A percentile compares a stretch with the other conserved stretches of the same genome.
Evolutionary conservation across 2,329 filamentous ascomycete species (phyloP).

Genomic region (Talaromyces funiculosus): DNA sequence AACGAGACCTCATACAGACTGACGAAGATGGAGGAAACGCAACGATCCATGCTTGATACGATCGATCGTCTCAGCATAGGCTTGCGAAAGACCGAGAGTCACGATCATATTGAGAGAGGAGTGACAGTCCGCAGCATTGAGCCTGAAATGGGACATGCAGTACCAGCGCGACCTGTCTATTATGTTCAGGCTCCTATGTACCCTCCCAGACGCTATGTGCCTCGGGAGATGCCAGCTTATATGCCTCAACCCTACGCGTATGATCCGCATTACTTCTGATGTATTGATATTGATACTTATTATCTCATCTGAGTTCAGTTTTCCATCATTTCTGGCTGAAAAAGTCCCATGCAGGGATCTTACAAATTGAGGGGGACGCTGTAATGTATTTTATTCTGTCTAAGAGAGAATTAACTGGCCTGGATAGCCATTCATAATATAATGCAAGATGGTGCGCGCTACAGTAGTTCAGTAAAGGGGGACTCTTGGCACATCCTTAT

Average conservation of each 20-base stretch:
- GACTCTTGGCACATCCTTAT: too few relatives aligned
- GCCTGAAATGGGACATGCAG: background rate
- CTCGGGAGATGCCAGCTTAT: constrained; percentile 14
- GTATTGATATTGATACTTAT: background rate
- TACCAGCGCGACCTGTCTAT: background rate
- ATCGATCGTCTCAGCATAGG: background rate
- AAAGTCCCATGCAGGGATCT: background rate
- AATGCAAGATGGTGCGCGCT: too few relatives aligned
- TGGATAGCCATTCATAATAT: too few relatives aligned
- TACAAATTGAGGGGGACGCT: too few relatives aligned
- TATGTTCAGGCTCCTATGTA: constrained; percentile 16
- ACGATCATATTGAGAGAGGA: background rate
- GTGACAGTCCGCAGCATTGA: background rate
- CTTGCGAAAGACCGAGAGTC: background rate
- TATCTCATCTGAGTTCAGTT: background rate
- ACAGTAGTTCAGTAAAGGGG: too few relatives aligned
- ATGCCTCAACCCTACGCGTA: constrained; percentile 3
- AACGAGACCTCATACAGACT: background rate
- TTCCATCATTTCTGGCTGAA: background rate
- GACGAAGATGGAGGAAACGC: background rate
- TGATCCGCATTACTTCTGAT: constrained; percentile 10
- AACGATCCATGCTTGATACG: background rate
- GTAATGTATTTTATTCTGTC: too few relatives aligned
- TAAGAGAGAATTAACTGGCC: too few relatives aligned
- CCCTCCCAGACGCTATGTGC: constrained; percentile 16